A percentile compares a stretch with the other conserved stretches of the same genome.
phyloP scores from a whole-genome alignment of 2,329 filamentous ascomycete genomes.

The Fusarium irregulare region DNA sequence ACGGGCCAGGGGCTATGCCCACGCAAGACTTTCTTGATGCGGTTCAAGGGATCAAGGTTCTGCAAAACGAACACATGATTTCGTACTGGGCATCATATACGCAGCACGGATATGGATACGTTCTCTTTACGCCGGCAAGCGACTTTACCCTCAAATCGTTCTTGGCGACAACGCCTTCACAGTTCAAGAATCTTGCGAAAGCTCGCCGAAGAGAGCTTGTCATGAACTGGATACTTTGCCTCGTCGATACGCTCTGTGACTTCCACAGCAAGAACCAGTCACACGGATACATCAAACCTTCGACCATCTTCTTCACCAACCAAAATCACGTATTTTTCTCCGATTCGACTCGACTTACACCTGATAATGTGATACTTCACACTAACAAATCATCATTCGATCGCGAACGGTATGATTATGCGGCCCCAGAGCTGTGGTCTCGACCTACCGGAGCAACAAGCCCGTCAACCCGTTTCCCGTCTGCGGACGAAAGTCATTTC shows the following conservation, averaged over 20 bases:
- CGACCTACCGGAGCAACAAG: slow-evolving; percentile 53
- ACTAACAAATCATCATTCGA: slow-evolving; percentile 66
- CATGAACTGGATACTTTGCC: slow-evolving; percentile 80
- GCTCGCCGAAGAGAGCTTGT: slow-evolving; percentile 68
- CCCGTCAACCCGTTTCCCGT: slow-evolving; percentile 51
- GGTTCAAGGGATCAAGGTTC: slow-evolving; percentile 66
- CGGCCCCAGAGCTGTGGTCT: slow-evolving; percentile 74
- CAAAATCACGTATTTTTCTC: slow-evolving; percentile 75
- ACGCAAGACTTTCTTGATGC: slow-evolving; percentile 69
- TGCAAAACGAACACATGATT: slow-evolving; percentile 77
- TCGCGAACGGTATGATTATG: slow-evolving; percentile 78
- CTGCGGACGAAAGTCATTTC: slow-evolving; percentile 51
- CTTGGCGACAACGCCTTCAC: slow-evolving; percentile 70
- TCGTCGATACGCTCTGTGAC: slow-evolving; percentile 74
- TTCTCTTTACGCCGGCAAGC: slow-evolving; percentile 73
- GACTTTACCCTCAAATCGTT: slow-evolving; percentile 76
- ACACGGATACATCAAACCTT: slow-evolving; percentile 77
- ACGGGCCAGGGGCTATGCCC: slow-evolving; percentile 56
- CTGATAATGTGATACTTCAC: slow-evolving; percentile 55
- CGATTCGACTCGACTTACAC: slow-evolving; percentile 66
- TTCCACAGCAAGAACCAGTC: slow-evolving; percentile 72
- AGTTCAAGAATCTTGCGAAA: slow-evolving; percentile 72
- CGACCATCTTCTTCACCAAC: slow-evolving; percentile 74
- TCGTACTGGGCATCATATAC: slow-evolving; percentile 78
- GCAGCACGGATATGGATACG: slow-evolving; percentile 70